These are phyloP conservation scores for Nicotiana rustica DNA, from an alignment of 305 asterid genomes.

Conservation along the genomic window DNA sequence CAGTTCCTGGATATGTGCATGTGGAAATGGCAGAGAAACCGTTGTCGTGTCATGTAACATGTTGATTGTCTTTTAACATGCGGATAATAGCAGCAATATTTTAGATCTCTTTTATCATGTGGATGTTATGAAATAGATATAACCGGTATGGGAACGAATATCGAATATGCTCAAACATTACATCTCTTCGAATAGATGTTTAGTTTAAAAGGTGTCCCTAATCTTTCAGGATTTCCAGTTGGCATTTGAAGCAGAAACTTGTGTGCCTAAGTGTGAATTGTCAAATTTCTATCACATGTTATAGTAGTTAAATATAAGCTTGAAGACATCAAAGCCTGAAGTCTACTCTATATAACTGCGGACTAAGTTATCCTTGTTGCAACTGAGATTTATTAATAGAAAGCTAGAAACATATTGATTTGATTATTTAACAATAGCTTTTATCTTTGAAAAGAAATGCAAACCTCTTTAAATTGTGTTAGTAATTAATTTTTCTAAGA, in stretches of 20 bases:
- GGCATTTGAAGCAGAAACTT: background rate
- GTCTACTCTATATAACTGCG: background rate
- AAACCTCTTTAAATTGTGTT: background rate
- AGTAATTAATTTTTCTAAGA: background rate
- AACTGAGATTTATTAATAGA: background rate
- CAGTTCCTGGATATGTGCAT: too few relatives aligned
- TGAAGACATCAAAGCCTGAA: slow-evolving; percentile 8
- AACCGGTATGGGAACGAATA: background rate
- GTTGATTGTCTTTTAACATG: too few relatives aligned
- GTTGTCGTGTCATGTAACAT: too few relatives aligned
- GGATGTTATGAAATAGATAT: slow-evolving; percentile 5
- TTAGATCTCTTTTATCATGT: background rate
- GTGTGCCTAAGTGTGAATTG: background rate
- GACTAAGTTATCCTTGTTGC: background rate
- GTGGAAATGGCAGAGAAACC: too few relatives aligned
- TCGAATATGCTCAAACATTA: background rate
- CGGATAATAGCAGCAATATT: background rate
- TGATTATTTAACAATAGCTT: background rate
- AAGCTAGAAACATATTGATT: slow-evolving; percentile 9
- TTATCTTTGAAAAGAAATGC: background rate
- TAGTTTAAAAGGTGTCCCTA: background rate
- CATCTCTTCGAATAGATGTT: background rate
- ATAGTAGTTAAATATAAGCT: background rate
- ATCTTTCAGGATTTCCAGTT: background rate
- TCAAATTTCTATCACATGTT: background rate